A percentile compares a stretch with the other conserved stretches of the same genome.
Evolutionary conservation across 129 eudicot genomes (phyloP).

Genomic region (Calendula officinalis): DNA sequence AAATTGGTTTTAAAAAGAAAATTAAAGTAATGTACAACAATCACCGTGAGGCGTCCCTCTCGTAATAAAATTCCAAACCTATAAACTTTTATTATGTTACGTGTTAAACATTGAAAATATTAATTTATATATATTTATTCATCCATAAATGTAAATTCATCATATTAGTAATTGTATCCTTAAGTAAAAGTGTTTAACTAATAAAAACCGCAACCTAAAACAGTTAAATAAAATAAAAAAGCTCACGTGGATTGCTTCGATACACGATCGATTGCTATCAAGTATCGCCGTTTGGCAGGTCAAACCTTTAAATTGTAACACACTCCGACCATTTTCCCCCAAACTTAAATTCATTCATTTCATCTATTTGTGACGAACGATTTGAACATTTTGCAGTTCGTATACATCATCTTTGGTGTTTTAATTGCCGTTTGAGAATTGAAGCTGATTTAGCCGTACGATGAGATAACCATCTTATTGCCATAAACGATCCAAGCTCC

Average conservation of each 20-base stretch:
- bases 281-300: neutral
- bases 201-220: no score
- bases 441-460: neutral
- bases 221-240: neutral
- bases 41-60: no score
- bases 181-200: no score
- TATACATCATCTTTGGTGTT: slow-evolving; percentile 3
- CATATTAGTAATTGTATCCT: neutral
- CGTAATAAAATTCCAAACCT: no score
- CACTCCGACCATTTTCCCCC: slow-evolving; percentile 6
- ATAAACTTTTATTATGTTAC: no score
- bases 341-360: neutral
- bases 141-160: neutral
- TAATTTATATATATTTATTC: no score
- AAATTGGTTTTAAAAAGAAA: no score
- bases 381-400: neutral
- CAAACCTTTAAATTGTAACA: neutral
- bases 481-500: slow-evolving; percentile 5
- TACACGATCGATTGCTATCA: neutral
- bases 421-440: neutral
- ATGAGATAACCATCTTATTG: slow-evolving; percentile 17
- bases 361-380: neutral
- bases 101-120: no score
- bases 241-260: slow-evolving; percentile 16
- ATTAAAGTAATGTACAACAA: no score